Base-by-base conservation (phyloP, 345 rosid genomes). In the Syzygium aqueum region DNA sequence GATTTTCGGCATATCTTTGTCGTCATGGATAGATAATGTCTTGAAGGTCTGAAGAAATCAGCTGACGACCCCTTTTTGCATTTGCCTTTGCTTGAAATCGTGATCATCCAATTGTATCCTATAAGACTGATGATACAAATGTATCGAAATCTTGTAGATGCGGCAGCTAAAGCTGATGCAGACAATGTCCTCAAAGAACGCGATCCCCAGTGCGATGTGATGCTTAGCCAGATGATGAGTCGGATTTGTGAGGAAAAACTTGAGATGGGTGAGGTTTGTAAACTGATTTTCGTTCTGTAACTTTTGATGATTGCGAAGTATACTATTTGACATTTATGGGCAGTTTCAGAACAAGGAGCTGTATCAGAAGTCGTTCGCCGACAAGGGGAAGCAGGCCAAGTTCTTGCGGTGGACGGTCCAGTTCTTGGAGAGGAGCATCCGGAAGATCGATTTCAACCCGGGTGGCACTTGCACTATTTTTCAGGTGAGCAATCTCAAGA, bases 201-300 rank as follows among this genome's bases (percentile, higher is more conserved):
- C 67, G 96, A 97, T 92, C 93, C 95, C 2, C 88, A 94, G 85
- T 97, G 87, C 65, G 96, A 97, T 90, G 94, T 93, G n/a, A 95
- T 97, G 99, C 94, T 97, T 86, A 92, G 85, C 85, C 97, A 95
- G 91, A 95, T 97, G 98, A 94, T 92, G 63, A 99, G 99, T 84
- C 93, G 99, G 89, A 92, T 97, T 53, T 89, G 43, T 23, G 99
- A 97, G 85, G 98, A 98, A 51, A 93, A 92, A 90, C 95, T 87
- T 53, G 96, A 95, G 93, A 97, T 93, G 93, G 98, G 98, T 33
- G 99, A 96, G 96, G 99, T 96, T 77, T 92, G 96, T 87, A 85
- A 50, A 53, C 86, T 67, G 12, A 51, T 56, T 86, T 63, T 52
- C 77, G 30, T 65, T 30, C 22, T 28, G 22, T 65, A 65, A 30